Base-by-base conservation (phyloP, 352 stramenopile genomes). In the Globisporangium irregulare region DNA sequence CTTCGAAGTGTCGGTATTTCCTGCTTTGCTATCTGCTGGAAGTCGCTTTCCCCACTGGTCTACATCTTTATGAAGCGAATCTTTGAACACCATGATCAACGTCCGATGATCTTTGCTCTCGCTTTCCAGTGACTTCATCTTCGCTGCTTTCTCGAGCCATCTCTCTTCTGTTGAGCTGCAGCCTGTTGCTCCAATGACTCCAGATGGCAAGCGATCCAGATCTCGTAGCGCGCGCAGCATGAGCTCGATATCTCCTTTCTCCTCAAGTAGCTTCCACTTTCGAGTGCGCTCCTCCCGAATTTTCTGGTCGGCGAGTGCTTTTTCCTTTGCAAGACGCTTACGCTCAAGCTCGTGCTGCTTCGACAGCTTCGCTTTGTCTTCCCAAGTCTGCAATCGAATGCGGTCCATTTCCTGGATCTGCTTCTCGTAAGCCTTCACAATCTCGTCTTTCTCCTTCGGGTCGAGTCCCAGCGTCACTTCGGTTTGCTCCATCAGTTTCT, bases 341-440 rank as follows among this genome's bases (percentile, higher is more conserved):
- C 89, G 82, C 65, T 97, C 89, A 62, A 92, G 66, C 62, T 97
- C 88, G 59, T 97, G 88, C 48, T 96, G 87, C 55, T 94, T 93
- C 1, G 87, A 95, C 0, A 94, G 72, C 43, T 89, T 88, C 2
- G 88, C 80, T 46, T 97, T 97, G 69, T 94, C 85, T 68, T 97
- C 88, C 89, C 89, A 97, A 3, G 89, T 97, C 68, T 97, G 87
- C 38, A 94, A 56, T 14, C 86, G 81, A 10, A 97, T 77, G 1
- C 82, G 77, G 58, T 96, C 88, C 78, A 97, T 96, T 62, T 97
- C 91, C 67, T 95, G 84, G 56, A 97, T 96, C 62, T 97, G 89
- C 58, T 94, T 91, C 51, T 93, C 85, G 57, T 94, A 94, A 62
- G 87, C 88, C 51, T 83, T 90, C 4, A 95, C 83, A 38, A 95